Base-by-base conservation (phyloP, 768 basidiomycete genomes). In the Hirschioporus abietinus region DNA sequence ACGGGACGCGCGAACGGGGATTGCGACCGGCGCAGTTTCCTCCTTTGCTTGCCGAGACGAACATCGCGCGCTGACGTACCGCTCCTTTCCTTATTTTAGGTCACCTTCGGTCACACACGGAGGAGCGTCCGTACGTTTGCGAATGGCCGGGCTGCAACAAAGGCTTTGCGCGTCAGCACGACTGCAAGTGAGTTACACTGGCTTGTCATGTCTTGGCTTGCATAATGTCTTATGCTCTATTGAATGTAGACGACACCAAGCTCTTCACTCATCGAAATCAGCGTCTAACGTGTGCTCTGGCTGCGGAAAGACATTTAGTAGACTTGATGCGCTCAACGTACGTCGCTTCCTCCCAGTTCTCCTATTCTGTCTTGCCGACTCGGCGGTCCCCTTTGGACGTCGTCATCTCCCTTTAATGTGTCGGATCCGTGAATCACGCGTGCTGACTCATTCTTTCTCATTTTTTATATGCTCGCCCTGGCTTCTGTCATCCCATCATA, bases 61-160 rank as follows among this genome's bases (percentile, higher is more conserved):
- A 30, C 30, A 25, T 66, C 63, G 24, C 35, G 35, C 60, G 34
- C 57, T 60, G 65, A 63, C 71, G 61, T 60, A 63, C 65, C 64
- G 63, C 57, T 64, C 58, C 60, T 63, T 63, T 30, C 8, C 64
- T 65, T 65, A 64, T 71, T 58, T 15, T 77, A 91, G 95, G 95
- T 65, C 95, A 97, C 81, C 78, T 98, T 68, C 86, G 95, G 72
- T 96, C 95, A 20, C 95, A 98, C 77, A 96, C 95, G 8, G 95
- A 96, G 76, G 95, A 97, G 78, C 84, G 95, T 65, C 95, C 95
- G 42, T 98, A 94, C 77, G 86, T 93, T 67, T 97, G 95, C 76
- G 90, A 93, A 67, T 95, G 91, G 86, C 92, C 93, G 15, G 95
- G 94, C 34, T 98, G 95, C 76, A 91, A 91, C 74, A 98, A 97